Conservation (phyloP, 306 rosid species). For the Glycine soja region DNA sequence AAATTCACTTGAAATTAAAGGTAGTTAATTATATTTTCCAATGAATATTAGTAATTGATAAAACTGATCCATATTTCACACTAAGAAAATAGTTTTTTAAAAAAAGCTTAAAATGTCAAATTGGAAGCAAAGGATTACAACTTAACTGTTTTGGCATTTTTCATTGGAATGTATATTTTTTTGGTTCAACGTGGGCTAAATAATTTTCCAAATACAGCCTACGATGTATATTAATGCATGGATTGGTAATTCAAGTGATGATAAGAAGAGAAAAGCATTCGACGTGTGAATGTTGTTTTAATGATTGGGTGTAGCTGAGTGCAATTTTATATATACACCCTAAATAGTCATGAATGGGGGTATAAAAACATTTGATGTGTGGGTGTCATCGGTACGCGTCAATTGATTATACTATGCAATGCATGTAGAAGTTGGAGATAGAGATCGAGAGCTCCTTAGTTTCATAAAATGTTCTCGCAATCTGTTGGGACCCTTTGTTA, state of each 20-base stretch:
- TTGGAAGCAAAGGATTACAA: no score
- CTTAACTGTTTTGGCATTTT: no score
- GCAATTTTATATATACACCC: conserved; percentile 30
- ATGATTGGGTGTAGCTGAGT: conserved; percentile 57
- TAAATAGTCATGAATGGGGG: conserved; percentile 32
- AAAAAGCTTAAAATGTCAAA: no score
- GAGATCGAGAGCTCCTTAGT: not conserved
- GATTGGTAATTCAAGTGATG: not conserved
- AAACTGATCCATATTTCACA: no score
- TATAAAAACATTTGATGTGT: conserved; percentile 38
- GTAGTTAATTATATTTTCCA: no score
- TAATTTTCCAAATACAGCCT: no score
- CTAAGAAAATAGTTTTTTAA: no score
- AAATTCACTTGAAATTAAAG: no score
- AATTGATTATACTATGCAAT: not conserved
- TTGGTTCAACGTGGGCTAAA: no score
- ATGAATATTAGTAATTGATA: no score
- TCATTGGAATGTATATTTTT: no score
- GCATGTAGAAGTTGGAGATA: not conserved
- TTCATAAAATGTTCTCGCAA: conserved; percentile 43
- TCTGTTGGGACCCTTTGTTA: conserved; percentile 58
- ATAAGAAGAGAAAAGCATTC: conserved; percentile 14
- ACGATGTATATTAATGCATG: not conserved
- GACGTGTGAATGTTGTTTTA: conserved; percentile 38
- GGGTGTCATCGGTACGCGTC: conserved; percentile 51